Evolutionary conservation across 768 basidiomycete species (phyloP), one percentile per base, ranked within the genome.

Genomic region (Basidioascus undulatus): DNA sequence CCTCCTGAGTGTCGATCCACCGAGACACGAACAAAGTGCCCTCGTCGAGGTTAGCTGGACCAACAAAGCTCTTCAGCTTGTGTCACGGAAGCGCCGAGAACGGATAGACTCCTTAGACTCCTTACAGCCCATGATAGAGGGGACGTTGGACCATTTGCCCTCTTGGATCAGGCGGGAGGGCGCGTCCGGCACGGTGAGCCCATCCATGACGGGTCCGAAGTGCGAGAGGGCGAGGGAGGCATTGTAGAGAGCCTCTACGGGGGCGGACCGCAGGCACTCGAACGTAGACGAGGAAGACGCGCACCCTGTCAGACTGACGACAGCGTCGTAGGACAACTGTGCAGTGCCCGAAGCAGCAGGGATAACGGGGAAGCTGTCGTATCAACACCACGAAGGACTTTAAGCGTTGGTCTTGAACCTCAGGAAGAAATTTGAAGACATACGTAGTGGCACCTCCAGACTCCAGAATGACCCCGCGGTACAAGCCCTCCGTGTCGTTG

Each of bases 401-500:
- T n/a, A n/a, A n/a, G n/a, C n/a, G n/a, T n/a, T n/a, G n/a, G n/a
- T n/a, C n/a, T n/a, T n/a, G n/a, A n/a, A n/a, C n/a, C n/a, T n/a
- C n/a, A n/a, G n/a, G n/a, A n/a, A n/a, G n/a, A n/a, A n/a, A n/a
- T n/a, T n/a, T n/a, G n/a, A n/a, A n/a, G n/a, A n/a, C n/a, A n/a
- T n/a, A n/a, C n/a, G n/a, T n/a, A n/a, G n/a, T n/a, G n/a, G n/a
- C n/a, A n/a, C n/a, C n/a, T n/a, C n/a, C n/a, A n/a, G n/a, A n/a
- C n/a, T n/a, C n/a, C n/a, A n/a, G n/a, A n/a, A n/a, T n/a, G n/a
- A n/a, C n/a, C n/a, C n/a, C n/a, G n/a, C n/a, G n/a, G n/a, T n/a
- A 37, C 37, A 25, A 12, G 16, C 15, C n/a, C 9, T 31, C 31
- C 34, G 31, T 54, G 1, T 57, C 53, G 3, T 42, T 39, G 26